These are phyloP conservation scores for Giardia muris DNA, from an alignment of 208 protist species.

Conservation along the genomic window DNA sequence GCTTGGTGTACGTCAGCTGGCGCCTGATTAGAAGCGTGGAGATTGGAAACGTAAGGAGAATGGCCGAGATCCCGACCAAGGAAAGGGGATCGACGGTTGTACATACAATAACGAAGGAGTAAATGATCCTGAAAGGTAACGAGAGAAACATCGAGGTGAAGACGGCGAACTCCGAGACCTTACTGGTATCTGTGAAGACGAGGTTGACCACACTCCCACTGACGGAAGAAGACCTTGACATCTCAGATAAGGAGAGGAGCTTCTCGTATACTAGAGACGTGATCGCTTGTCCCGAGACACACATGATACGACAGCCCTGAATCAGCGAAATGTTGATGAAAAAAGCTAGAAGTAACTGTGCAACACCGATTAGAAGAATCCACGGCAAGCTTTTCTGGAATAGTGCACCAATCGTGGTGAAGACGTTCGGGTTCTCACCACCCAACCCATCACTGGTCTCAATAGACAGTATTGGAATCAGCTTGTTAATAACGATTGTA, in stretches of 20 bases:
- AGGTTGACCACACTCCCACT: conserved; percentile 54
- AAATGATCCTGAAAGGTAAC: conserved; percentile 46
- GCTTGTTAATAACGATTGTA: background rate
- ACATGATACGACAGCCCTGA: background rate
- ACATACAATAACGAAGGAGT: conserved; percentile 43
- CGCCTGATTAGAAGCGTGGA: conserved; percentile 26
- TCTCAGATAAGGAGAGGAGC: background rate
- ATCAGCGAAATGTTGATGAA: background rate
- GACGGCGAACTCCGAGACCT: conserved; percentile 36
- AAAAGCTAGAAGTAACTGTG: background rate
- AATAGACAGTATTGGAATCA: background rate
- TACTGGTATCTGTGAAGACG: conserved; percentile 42
- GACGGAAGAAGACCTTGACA: background rate
- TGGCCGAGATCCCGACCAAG: conserved; percentile 45
- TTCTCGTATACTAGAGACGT: background rate
- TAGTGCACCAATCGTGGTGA: background rate
- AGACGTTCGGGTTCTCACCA: background rate
- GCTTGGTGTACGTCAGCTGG: background rate
- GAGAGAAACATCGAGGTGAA: conserved; percentile 38
- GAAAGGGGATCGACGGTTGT: conserved; percentile 41
- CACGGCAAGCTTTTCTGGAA: background rate
- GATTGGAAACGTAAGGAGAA: conserved; percentile 47
- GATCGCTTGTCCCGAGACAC: background rate
- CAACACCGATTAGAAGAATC: background rate
- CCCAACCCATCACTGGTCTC: background rate